Percentiles rank a stretch among this genome's conserved stretches.
Conservation (phyloP, 495 filamentous ascomycete species). For the Xylaria sp. region DNA sequence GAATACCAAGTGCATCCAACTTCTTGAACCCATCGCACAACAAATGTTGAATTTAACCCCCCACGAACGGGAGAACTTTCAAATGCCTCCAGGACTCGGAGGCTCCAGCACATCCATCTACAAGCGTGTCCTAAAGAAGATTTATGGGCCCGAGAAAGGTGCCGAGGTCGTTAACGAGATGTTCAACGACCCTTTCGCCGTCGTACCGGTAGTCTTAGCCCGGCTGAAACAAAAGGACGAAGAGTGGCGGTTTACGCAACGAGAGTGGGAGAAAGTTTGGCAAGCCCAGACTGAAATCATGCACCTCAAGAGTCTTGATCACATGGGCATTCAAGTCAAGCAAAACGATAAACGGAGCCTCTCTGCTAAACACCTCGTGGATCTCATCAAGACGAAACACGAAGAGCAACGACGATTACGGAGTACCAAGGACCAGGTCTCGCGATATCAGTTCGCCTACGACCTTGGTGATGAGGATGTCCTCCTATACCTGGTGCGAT, state of each 20-base stretch:
- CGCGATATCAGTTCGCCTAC: constrained; percentile 76
- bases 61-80: constrained; percentile 73
- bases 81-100: constrained; percentile 81
- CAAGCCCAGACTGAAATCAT: constrained; percentile 88
- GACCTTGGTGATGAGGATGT: constrained; percentile 78
- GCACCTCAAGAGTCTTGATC: constrained; percentile 94
- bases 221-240: constrained; percentile 92
- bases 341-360: constrained; percentile 87
- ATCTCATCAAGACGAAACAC: constrained; percentile 83
- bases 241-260: constrained; percentile 94
- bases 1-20: constrained; percentile 88
- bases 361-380: constrained; percentile 81
- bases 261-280: constrained; percentile 99
- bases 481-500: constrained; percentile 77
- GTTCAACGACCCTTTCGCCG: constrained; percentile 78
- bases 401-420: constrained; percentile 79
- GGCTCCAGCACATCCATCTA: constrained; percentile 96
- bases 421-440: constrained; percentile 63
- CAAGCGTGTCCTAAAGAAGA: constrained; percentile 95
- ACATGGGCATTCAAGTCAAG: constrained; percentile 88
- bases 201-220: constrained; percentile 84
- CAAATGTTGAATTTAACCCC: constrained; percentile 78
- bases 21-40: constrained; percentile 91
- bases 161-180: constrained; percentile 81
- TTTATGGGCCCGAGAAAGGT: constrained; percentile 89